Conservation (phyloP, 306 rosid genomes). For the Potentilla sterilis region DNA sequence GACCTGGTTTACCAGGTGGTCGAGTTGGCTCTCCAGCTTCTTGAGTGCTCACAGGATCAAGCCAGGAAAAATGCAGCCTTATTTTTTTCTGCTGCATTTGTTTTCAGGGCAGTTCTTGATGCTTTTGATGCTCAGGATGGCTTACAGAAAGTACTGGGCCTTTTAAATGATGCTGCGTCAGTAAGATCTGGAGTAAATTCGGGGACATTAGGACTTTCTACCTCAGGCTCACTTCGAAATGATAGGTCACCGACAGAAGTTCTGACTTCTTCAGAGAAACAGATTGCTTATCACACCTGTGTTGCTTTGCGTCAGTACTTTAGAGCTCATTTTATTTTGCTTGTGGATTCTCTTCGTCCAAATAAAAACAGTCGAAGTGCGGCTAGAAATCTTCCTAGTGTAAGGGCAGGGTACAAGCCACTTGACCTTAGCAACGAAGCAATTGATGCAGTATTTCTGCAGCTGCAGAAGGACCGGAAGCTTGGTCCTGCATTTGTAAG, state of each 20-base stretch:
- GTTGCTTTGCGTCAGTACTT: conserved; percentile 92
- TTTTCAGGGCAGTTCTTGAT: conserved; percentile 93
- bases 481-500: conserved; percentile 93
- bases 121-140: conserved; percentile 95
- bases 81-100: conserved; percentile 91
- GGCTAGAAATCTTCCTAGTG: conserved; percentile 76
- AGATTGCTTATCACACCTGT: conserved; percentile 91
- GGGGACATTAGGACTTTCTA: conserved; percentile 64
- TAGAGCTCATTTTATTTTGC: conserved; percentile 87
- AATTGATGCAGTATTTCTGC: conserved; percentile 77
- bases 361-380: conserved; percentile 79
- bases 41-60: conserved; percentile 86
- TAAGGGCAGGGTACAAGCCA: conserved; percentile 92
- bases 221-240: conserved; percentile 69
- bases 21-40: conserved; percentile 86
- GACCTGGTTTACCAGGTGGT: conserved; percentile 76
- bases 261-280: conserved; percentile 92
- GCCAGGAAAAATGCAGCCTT: conserved; percentile 91
- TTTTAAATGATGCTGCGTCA: conserved; percentile 78
- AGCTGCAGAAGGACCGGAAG: conserved; percentile 92
- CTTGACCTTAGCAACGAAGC: conserved; percentile 92
- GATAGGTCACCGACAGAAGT: conserved; percentile 85
- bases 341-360: conserved; percentile 91
- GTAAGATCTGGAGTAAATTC: conserved; percentile 92
- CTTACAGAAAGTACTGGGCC: conserved; percentile 72